Base-by-base conservation (phyloP, 2,329 filamentous ascomycete species). In the Pseudofabraea citricarpa region DNA sequence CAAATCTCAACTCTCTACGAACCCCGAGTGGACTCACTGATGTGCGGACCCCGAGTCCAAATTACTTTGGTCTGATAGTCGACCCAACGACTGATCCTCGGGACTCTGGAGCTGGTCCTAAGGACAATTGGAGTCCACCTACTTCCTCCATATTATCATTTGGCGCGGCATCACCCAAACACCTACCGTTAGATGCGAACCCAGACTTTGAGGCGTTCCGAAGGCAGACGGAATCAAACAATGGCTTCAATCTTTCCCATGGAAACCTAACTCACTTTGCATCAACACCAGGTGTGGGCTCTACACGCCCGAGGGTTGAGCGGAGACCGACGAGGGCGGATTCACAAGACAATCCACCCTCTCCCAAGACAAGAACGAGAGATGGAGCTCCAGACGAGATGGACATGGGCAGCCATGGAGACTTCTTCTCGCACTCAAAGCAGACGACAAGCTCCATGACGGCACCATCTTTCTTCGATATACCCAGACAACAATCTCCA, bases 171-270 rank as follows among this genome's bases (percentile, higher is more conserved):
- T 76, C 86, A 7, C 86, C 87, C 2, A 81, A 81, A 49, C 75
- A 83, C 50, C 68, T 89, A 6, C 77, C 87, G 0, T 68, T 88
- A 40, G 85, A 91, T 56, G 79, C 83, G 24, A 90, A 90, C 56
- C 78, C 85, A 6, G 83, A 90, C n/a, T 91, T 86, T 50, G 87
- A 91, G 60, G 84, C 85, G 2, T 91, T 94, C 60, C 75, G 74
- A 54, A 79, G 75, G 50, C 83, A 89, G 57, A 77, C 80, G n/a
- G 86, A 90, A 56, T 72, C 77, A 26, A 83, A 82, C 53, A 69
- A 63, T 36, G 65, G 65, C 29, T 79, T 79, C 52, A 71, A 62
- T 24, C 62, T 83, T 7, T 50, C 57, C 18, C 59, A 61, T 54
- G 58, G 60, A 19, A 59, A 57, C 64, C 68, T 45, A 61, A 66